These are phyloP conservation scores for Articulospora tetracladia DNA, from an alignment of 495 filamentous ascomycete species.

Conservation along the genomic window DNA sequence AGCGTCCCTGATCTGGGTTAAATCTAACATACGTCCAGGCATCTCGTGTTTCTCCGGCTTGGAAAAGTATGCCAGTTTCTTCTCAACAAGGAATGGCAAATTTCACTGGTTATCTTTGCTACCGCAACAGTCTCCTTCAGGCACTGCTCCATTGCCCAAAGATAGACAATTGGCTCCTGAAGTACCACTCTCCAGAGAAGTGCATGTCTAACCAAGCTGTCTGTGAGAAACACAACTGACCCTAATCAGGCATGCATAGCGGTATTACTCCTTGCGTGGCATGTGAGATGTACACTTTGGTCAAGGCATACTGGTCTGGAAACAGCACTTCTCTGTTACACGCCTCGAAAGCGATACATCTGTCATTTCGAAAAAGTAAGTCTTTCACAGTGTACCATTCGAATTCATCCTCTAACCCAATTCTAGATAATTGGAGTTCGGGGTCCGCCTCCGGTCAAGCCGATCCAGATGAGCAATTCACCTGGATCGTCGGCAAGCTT, in stretches of 20 bases:
- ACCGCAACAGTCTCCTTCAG: slow-evolving; percentile 37
- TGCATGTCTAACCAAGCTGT: background rate
- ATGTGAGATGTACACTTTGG: slow-evolving; percentile 13
- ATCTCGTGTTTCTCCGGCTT: background rate
- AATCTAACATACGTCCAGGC: background rate
- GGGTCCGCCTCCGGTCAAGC: slow-evolving; percentile 13
- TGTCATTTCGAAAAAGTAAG: background rate
- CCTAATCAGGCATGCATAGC: background rate
- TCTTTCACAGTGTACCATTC: too few relatives aligned
- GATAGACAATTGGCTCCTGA: slow-evolving; percentile 33
- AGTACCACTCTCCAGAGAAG: background rate
- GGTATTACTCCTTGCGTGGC: slow-evolving; percentile 14
- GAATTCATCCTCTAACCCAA: background rate
- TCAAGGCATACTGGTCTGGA: slow-evolving; percentile 19
- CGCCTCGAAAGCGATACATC: background rate
- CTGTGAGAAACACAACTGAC: too few relatives aligned
- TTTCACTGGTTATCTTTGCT: slow-evolving; percentile 30
- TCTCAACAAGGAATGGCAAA: slow-evolving; percentile 21
- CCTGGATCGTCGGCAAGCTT: slow-evolving; percentile 15
- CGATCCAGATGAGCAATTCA: slow-evolving; percentile 22
- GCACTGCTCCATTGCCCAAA: slow-evolving; percentile 38
- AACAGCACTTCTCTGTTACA: background rate
- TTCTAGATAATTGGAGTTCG: background rate
- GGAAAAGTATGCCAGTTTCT: slow-evolving; percentile 10
- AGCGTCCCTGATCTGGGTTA: background rate